Conservation (phyloP, 129 eudicot genomes). For the Centrapalus pauciflorus region DNA sequence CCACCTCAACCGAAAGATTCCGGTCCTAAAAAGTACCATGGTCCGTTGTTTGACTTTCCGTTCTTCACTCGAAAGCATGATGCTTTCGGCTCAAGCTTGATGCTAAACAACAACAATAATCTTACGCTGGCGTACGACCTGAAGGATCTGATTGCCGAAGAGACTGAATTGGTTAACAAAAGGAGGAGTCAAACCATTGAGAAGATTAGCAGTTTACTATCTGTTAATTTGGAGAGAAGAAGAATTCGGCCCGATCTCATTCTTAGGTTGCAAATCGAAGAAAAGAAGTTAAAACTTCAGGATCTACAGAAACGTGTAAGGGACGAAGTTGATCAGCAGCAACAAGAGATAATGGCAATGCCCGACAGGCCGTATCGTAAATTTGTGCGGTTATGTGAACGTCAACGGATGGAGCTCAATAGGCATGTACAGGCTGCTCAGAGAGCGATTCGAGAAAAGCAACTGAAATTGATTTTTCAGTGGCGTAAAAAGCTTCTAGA, state of each 20-base stretch:
- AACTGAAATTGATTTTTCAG: conserved; percentile 63
- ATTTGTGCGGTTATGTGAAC: conserved; percentile 80
- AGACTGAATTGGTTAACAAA: conserved; percentile 41
- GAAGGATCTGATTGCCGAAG: conserved; percentile 67
- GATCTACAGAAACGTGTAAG: conserved; percentile 76
- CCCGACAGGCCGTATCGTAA: conserved; percentile 86
- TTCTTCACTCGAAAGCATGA: conserved; percentile 92
- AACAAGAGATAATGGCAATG: conserved; percentile 94
- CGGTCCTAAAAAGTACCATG: conserved; percentile 81
- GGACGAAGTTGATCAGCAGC: conserved; percentile 77
- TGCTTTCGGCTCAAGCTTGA: conserved; percentile 72
- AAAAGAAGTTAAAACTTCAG: conserved; percentile 56
- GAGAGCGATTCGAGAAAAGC: conserved; percentile 80
- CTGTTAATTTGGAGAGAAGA: conserved; percentile 76
- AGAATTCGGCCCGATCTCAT: conserved; percentile 90
- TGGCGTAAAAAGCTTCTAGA: conserved; percentile 99
- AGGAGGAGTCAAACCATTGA: conserved; percentile 57
- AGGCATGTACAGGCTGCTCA: conserved; percentile 70
- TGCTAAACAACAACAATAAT: conserved; percentile 65
- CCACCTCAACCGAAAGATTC: conserved; percentile 61
- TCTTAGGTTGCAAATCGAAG: conserved; percentile 79
- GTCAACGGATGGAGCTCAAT: conserved; percentile 76
- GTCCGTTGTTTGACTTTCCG: conserved; percentile 93
- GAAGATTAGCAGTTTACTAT: conserved; percentile 67
- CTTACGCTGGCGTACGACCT: conserved; percentile 72